Conservation (phyloP, 768 basidiomycete genomes). For the Candolleomyces eurysporus region DNA sequence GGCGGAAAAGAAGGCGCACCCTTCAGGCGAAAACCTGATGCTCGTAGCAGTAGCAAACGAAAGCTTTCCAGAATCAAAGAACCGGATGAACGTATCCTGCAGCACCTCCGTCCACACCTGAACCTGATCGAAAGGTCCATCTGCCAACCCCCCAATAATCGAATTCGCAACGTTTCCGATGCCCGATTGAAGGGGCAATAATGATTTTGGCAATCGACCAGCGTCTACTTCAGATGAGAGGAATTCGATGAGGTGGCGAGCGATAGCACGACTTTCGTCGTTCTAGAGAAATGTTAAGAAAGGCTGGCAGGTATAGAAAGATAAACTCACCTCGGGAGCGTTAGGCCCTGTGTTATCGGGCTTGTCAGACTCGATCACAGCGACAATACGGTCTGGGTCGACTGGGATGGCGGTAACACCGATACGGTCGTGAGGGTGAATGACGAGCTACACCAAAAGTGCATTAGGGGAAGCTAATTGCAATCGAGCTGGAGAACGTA, state of each 20-base stretch:
- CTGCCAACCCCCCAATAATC: slow-evolving; percentile 47
- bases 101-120: slow-evolving; percentile 52
- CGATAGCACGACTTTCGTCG: slow-evolving; percentile 41
- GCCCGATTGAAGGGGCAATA: slow-evolving; percentile 46
- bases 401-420: slow-evolving; percentile 43
- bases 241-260: slow-evolving; percentile 44
- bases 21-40: slow-evolving; percentile 44
- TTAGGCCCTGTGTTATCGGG: slow-evolving; percentile 48
- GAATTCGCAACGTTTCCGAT: slow-evolving; percentile 51
- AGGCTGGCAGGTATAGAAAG: neutral
- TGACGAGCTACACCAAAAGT: slow-evolving; percentile 34
- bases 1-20: slow-evolving; percentile 17
- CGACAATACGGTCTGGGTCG: slow-evolving; percentile 48
- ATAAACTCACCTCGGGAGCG: slow-evolving; percentile 36
- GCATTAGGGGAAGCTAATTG: no score
- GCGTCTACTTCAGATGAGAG: slow-evolving; percentile 39
- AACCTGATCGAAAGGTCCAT: slow-evolving; percentile 47
- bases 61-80: slow-evolving; percentile 47
- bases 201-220: slow-evolving; percentile 37
- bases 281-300: slow-evolving; percentile 20
- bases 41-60: slow-evolving; percentile 48
- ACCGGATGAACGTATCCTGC: slow-evolving; percentile 43
- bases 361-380: slow-evolving; percentile 36
- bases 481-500: slow-evolving; percentile 13
- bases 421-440: slow-evolving; percentile 43